Evolutionary conservation across 2,329 filamentous ascomycete genomes (phyloP).

Genomic region (Periconia sp.): DNA sequence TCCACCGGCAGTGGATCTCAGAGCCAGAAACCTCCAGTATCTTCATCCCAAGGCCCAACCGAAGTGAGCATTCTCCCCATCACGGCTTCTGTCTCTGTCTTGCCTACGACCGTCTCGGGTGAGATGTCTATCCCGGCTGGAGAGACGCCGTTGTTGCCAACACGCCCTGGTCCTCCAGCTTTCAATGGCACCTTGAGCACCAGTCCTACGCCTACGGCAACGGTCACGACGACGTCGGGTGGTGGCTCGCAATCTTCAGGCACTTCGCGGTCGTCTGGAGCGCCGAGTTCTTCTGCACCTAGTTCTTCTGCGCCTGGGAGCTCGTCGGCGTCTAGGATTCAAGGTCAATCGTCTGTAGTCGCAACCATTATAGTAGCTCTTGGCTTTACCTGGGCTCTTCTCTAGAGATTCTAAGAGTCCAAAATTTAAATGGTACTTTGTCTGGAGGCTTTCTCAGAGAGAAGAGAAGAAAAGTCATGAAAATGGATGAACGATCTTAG

Average conservation of each 20-base stretch:
- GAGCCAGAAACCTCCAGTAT: neutral
- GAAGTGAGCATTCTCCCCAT: neutral
- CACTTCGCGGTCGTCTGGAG: slow-evolving; percentile 12
- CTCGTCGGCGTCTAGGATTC: slow-evolving; percentile 6
- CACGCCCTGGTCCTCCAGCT: neutral
- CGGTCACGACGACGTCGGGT: slow-evolving; percentile 3
- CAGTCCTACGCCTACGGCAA: neutral
- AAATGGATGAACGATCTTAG: too few relatives aligned
- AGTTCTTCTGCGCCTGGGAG: neutral
- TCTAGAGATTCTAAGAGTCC: slow-evolving; percentile 9
- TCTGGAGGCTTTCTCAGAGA: too few relatives aligned
- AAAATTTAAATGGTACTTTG: too few relatives aligned
- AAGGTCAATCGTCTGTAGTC: slow-evolving; percentile 14
- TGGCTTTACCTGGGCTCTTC: slow-evolving; percentile 28
- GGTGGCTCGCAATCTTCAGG: slow-evolving; percentile 17
- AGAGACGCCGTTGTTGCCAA: slow-evolving; percentile 19
- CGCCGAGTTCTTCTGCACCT: neutral
- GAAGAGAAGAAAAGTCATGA: too few relatives aligned
- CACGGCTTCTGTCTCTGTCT: neutral
- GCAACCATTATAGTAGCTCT: slow-evolving; percentile 21
- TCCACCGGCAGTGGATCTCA: neutral
- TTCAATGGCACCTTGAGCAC: neutral
- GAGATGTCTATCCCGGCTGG: slow-evolving; percentile 20
- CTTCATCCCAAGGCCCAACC: neutral
- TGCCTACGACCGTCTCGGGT: neutral